Conservation (phyloP, 148 eudicot species). For the Pouteria glomerata region DNA sequence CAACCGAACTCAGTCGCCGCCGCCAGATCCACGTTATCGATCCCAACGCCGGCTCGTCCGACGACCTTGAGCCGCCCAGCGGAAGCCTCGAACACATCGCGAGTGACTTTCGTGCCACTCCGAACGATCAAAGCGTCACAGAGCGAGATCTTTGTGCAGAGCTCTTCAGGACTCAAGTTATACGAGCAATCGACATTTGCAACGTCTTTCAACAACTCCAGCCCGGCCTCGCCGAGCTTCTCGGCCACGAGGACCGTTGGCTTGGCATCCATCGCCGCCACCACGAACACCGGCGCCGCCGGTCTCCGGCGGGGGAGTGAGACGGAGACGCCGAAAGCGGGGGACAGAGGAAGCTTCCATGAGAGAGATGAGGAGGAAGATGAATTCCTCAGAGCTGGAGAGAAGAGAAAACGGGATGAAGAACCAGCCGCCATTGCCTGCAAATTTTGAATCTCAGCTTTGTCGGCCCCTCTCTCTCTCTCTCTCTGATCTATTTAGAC, state of each 20-base stretch:
- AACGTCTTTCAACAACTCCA: conserved; percentile 47
- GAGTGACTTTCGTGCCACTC: conserved; percentile 73
- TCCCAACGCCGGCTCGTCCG: conserved; percentile 86
- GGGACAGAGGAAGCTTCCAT: conserved; percentile 22
- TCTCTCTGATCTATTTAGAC: too few relatives aligned
- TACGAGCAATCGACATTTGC: conserved; percentile 94
- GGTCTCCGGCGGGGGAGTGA: conserved; percentile 16
- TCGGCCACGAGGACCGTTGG: conserved; percentile 88
- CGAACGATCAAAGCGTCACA: conserved; percentile 89
- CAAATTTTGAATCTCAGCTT: too few relatives aligned
- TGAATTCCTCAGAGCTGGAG: conserved; percentile 11
- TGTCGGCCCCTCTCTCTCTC: too few relatives aligned
- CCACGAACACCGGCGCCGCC: conserved; percentile 15
- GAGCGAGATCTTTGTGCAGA: conserved; percentile 89
- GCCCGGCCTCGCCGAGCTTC: conserved; percentile 78
- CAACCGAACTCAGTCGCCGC: conserved; percentile 97
- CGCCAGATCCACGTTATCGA: conserved; percentile 85
- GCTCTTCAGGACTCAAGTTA: conserved; percentile 73
- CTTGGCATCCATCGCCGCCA: conserved; percentile 45
- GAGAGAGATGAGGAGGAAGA: conserved; percentile 33
- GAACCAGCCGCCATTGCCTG: conserved; percentile 22
- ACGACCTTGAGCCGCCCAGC: conserved; percentile 75
- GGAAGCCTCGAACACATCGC: conserved; percentile 80
- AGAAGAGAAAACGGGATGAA: conserved; percentile 11
- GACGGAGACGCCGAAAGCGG: conserved; percentile 28